Conservation (phyloP, 202 grass and related monocot genomes). For the Panicum hallii region DNA sequence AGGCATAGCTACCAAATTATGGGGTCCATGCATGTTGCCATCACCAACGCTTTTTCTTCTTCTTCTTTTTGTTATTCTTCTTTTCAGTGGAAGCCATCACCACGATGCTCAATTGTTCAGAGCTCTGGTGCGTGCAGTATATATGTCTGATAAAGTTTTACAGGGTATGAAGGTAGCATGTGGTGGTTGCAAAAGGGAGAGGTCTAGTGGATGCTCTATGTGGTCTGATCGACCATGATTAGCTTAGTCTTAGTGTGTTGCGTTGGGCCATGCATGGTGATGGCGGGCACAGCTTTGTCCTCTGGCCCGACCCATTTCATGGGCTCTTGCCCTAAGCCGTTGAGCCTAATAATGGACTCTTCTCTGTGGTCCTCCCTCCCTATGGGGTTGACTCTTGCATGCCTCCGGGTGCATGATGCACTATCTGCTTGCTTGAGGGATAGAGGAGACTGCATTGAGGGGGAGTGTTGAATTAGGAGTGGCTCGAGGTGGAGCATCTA, state of each 20-base stretch:
- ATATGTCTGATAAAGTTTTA: not conserved
- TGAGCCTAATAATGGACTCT: slow-evolving; percentile 49
- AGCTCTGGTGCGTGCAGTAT: not conserved
- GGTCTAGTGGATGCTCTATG: not conserved
- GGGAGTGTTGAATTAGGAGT: too few relatives aligned
- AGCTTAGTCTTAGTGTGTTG: not conserved
- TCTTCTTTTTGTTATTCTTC: not conserved
- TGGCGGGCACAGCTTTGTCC: not conserved
- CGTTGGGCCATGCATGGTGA: slow-evolving; percentile 16
- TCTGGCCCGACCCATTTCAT: slow-evolving; percentile 3
- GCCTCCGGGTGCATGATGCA: not conserved
- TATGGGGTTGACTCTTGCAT: slow-evolving; percentile 13
- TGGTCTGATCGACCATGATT: slow-evolving; percentile 39
- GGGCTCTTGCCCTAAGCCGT: slow-evolving; percentile 7
- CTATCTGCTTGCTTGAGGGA: not conserved
- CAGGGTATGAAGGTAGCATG: slow-evolving; percentile 7
- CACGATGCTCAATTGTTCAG: not conserved
- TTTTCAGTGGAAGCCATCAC: not conserved
- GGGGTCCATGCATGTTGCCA: not conserved
- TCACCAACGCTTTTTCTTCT: not conserved
- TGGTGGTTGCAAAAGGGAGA: slow-evolving; percentile 32
- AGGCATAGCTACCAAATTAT: not conserved
- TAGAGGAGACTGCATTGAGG: not conserved
- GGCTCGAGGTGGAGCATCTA: too few relatives aligned
- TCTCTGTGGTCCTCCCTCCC: not conserved